A percentile compares a stretch with the other conserved stretches of the same genome.
These are phyloP conservation scores for Ballota nigra DNA, from an alignment of 257 asterid species.

Conservation along the genomic window DNA sequence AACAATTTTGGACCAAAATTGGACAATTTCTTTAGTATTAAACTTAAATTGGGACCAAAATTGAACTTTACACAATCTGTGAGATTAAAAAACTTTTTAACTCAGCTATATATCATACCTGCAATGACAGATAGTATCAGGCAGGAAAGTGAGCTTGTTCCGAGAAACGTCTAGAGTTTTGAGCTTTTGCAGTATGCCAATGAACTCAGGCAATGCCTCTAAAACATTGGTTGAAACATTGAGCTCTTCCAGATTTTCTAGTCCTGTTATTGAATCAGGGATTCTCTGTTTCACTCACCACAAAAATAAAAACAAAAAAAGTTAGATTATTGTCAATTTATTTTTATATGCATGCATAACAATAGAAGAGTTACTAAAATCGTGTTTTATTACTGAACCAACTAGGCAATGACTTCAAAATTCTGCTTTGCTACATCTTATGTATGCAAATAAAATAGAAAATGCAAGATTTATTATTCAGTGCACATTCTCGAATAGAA, in stretches of 20 bases:
- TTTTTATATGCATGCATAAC: no score
- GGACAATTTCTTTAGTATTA: no score
- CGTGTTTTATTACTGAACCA: not conserved
- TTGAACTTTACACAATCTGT: no score
- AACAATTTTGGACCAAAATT: no score
- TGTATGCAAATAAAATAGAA: no score
- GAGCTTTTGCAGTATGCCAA: constrained; percentile 60
- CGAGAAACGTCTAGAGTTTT: constrained; percentile 61
- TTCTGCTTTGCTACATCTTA: no score
- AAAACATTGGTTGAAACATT: constrained; percentile 61
- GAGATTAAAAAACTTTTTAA: no score
- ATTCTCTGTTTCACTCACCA: constrained; percentile 46
- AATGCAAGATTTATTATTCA: not conserved
- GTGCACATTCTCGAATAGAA: not conserved
- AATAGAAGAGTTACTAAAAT: not conserved
- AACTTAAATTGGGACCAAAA: no score
- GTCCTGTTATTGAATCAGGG: constrained; percentile 73
- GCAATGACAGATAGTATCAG: constrained; percentile 85
- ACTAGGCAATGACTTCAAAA: no score
- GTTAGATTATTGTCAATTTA: not conserved
- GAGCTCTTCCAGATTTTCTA: constrained; percentile 79
- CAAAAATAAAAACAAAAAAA: not conserved
- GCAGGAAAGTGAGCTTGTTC: constrained; percentile 66
- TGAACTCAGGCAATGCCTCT: constrained; percentile 67
- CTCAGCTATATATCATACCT: constrained; percentile 16